These are phyloP conservation scores for Alternaria arborescens DNA, from an alignment of 2,329 filamentous ascomycete genomes.

Conservation along the genomic window DNA sequence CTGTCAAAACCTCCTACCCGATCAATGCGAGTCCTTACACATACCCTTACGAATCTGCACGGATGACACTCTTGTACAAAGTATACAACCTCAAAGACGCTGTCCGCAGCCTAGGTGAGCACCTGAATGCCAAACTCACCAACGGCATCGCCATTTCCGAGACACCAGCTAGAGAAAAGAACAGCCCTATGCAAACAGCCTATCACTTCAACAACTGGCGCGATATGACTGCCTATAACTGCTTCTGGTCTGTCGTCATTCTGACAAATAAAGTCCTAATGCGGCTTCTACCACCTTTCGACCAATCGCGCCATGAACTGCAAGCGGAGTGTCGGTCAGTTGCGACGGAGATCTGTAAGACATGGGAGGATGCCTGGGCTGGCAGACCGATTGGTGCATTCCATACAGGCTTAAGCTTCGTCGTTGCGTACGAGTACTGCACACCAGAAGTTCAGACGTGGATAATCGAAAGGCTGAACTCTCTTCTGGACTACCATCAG, in stretches of 20 bases:
- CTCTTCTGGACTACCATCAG: conserved; percentile 37
- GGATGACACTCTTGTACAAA: conserved; percentile 31
- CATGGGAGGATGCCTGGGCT: conserved; percentile 47
- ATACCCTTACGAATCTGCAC: conserved; percentile 16
- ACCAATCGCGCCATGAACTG: conserved; percentile 30
- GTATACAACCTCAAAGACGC: conserved; percentile 35
- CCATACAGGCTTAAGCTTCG: conserved; percentile 43
- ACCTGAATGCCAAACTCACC: conserved; percentile 33
- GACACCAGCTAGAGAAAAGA: conserved; percentile 26
- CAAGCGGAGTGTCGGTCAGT: conserved; percentile 39
- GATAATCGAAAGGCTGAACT: conserved; percentile 40
- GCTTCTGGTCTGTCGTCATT: conserved; percentile 45
- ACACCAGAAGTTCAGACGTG: conserved; percentile 33
- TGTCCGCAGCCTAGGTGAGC: conserved; percentile 27
- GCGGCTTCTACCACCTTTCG: conserved; percentile 36
- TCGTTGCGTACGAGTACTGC: conserved; percentile 46
- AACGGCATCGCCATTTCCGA: conserved; percentile 34
- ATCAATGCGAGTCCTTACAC: not conserved
- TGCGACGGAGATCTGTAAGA: conserved; percentile 45
- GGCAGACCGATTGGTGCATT: conserved; percentile 45
- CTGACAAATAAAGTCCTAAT: conserved; percentile 42
- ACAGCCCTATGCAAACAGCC: conserved; percentile 31
- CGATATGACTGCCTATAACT: conserved; percentile 43
- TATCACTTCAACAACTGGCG: conserved; percentile 45
- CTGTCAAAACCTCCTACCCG: conserved; percentile 13